Base-by-base conservation (phyloP, 495 filamentous ascomycete genomes). In the Penicillium maclennaniae region DNA sequence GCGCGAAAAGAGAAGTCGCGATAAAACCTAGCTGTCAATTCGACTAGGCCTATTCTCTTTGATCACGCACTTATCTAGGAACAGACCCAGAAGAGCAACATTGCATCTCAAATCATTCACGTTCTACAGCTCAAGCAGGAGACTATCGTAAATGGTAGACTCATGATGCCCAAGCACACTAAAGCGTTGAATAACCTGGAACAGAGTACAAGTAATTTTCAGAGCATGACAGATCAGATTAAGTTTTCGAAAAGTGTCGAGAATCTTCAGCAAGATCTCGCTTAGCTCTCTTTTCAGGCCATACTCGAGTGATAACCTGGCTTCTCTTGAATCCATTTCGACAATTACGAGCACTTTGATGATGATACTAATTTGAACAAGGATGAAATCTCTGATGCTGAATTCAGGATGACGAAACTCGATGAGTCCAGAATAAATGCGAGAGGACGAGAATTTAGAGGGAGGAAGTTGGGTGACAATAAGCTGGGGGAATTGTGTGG, bases 111-210 rank as follows among this genome's bases (percentile, higher is more conserved):
- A 43, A 12, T 63, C 47, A 27, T 64, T 68, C 25, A 70, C 53
- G 2, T 62, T 44, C 31, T 61, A 69, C 6, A 78, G 65, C 10
- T 51, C 49, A 7, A 69, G 41, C 49, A 79, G 61, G 17, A 69
- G 69, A 45, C 56, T 64, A 54, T 79, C 74, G 34, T 66, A 73
- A 52, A 71, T 51, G 4, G 64, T 78, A 47, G 78, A 57, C 49
- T 79, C 67, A n/a, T 63, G 58, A 31, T 73, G 63, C 8, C 66
- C 69, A 17, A 69, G 56, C n/a, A 54, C 43, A 42, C 61, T 63
- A 3, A 69, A 73, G 45, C 75, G 76, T 7, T 52, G 54, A 16
- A 54, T 52, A 37, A 77, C 58, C 12, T 70, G 55, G 5, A 54
- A 53, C 17, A 67, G 48, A 39, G 73, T 69, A 21, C 67, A 67